These are phyloP conservation scores for Nicotiana attenuata DNA, from an alignment of 257 asterid genomes.

Conservation along the genomic window DNA sequence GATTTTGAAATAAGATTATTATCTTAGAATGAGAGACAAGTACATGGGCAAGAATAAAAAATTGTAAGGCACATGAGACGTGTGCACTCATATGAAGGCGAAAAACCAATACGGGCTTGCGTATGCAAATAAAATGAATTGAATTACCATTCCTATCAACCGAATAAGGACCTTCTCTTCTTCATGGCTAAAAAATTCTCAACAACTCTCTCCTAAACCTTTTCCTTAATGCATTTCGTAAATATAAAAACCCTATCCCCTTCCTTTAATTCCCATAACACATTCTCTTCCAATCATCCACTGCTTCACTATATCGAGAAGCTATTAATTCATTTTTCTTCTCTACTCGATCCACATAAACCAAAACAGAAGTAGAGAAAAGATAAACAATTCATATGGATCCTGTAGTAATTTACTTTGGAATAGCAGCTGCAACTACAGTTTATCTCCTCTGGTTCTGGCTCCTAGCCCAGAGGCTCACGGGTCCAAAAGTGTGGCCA, in stretches of 20 bases:
- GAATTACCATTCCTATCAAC: constrained; percentile 11
- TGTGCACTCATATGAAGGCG: background rate
- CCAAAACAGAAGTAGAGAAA: background rate
- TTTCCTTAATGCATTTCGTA: constrained; percentile 13
- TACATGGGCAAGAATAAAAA: background rate
- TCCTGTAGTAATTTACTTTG: constrained; percentile 18
- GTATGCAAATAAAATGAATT: background rate
- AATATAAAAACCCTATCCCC: constrained; percentile 15
- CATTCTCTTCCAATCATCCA: constrained; percentile 18
- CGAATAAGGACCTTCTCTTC: background rate
- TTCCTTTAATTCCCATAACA: constrained; percentile 7
- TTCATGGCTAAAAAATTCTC: background rate
- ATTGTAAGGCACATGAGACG: background rate
- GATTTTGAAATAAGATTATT: background rate
- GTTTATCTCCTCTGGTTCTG: constrained; percentile 61
- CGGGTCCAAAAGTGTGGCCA: constrained; percentile 69
- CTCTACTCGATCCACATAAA: background rate
- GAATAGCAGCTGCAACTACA: constrained; percentile 29
- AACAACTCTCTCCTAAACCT: constrained; percentile 13
- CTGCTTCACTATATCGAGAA: too few species aligned
- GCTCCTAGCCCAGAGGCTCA: constrained; percentile 50
- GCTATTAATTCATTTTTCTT: background rate
- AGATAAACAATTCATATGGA: constrained; percentile 28
- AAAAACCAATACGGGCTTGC: too few species aligned
- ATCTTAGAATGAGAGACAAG: background rate